Base-by-base conservation (phyloP, 148 eudicot genomes). In the Nepenthes gracilis region DNA sequence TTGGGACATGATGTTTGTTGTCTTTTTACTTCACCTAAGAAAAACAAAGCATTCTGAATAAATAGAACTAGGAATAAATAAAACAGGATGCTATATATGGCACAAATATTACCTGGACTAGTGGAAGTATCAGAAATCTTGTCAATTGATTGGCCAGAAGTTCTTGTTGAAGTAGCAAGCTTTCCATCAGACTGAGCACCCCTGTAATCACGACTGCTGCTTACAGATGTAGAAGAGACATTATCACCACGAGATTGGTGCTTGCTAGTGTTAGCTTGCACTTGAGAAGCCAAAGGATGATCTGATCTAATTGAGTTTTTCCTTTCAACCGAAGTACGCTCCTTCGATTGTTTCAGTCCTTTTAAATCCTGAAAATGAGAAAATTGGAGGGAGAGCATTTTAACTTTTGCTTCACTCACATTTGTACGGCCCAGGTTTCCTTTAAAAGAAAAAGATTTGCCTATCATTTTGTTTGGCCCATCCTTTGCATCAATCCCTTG, bases 401-500 rank as follows among this genome's bases (percentile, higher is more conserved):
- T 88, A 36, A 79, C 87, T 80, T 85, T 88, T 33, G 94, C 81
- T 66, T 85, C 96, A 60, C 56, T 65, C 11, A 63, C 54, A 67
- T 54, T 73, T 58, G 75, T 58, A 45, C 88, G 90, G 60, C 84
- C 68, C 47, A 76, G 65, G 59, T 32, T 67, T 37, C 73, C 74
- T 80, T 71, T 88, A 45, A 85, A 92, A 62, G 97, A 85, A 81
- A 64, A 60, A 60, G 94, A 92, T 82, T 84, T 88, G 59, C 82
- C 71, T 1, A 85, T 69, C 48, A 71, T 64, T 75, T 75, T 80
- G 67, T 61, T 73, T 50, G 55, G 47, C 36, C 81, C 85, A 49
- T 82, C 96, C 63, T 76, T 83, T 33, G 59, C 66, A 78, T 80
- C 85, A 75, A 68, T 54, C 52, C 73, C 71, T 57, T 78, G 81